Conservation (phyloP, 805 yeast genomes). For the Spathaspora hagerdaliae region DNA sequence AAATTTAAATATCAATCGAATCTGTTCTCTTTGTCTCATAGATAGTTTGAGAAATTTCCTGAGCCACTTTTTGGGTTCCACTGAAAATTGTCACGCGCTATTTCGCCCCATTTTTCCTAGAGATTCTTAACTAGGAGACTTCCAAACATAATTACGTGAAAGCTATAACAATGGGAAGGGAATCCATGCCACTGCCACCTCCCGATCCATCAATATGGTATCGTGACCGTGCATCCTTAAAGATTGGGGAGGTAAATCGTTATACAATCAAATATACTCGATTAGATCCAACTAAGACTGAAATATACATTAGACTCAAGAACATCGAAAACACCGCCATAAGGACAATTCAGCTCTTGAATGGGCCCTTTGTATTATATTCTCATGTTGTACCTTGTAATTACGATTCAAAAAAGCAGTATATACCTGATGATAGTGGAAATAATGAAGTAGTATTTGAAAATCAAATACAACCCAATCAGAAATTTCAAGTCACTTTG, state of each 20-base stretch:
- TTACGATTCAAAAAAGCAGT: conserved; percentile 22
- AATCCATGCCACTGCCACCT: no score
- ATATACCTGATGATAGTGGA: conserved; percentile 18
- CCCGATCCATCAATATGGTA: conserved; percentile 26
- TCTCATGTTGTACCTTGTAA: conserved; percentile 40
- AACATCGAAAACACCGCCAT: conserved; percentile 34
- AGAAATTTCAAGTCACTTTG: conserved; percentile 56
- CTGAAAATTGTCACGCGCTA: no score
- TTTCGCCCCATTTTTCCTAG: no score
- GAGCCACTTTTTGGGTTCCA: no score
- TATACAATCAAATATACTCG: conserved; percentile 26
- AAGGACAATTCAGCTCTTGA: conserved; percentile 38
- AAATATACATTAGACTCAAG: conserved; percentile 33
- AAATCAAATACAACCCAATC: conserved; percentile 62
- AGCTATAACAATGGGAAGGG: not conserved
- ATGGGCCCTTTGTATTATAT: conserved; percentile 42
- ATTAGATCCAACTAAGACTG: conserved; percentile 9
- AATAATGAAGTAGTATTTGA: conserved; percentile 32
- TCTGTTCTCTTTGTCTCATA: no score
- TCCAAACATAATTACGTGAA: no score
- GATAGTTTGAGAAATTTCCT: no score
- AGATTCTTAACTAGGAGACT: no score
- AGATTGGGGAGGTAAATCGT: conserved; percentile 36
- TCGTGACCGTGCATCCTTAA: conserved; percentile 29
- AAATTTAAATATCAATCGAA: no score